Base-by-base conservation (phyloP, 768 basidiomycete species). In the Strobilomyces echinocephalus region DNA sequence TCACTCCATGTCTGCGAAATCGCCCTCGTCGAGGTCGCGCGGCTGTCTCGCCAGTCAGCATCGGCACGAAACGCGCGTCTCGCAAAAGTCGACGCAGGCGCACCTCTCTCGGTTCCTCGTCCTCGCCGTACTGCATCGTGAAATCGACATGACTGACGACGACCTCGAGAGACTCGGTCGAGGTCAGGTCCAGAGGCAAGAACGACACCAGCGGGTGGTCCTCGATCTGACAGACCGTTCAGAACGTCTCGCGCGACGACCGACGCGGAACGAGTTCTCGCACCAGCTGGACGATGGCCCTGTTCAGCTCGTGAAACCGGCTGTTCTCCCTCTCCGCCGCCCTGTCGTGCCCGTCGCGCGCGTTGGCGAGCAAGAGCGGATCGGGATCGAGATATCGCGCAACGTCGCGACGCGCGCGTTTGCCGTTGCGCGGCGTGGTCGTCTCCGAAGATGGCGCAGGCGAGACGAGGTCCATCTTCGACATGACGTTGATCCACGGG, bases 181-280 rank as follows among this genome's bases (percentile, higher is more conserved):
- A 82, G 15, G 92, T 85, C 33, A 98, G 82, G 72, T 99, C 93
- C 38, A 99, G 79, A 4, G 97, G 95, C 35, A 99, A 73, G 76
- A 99, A 99, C 2, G 93, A 94, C 20, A 99, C 97, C 38, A 99
- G 81, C 28, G 95, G 97, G 68, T 98, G 94, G 69, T 98, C 97
- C 68, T 97, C 94, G 69, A 99, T 98, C 95, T 97, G 63, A 33
- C 2, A 8, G 18, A 12, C 40, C 40, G 31, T 58, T n/a, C 48
- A 52, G 26, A 24, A 34, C 43, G 34, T 16, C 36, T 36, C 30
- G 33, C 21, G n/a, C n/a, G n/a, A n/a, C n/a, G 16, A 42, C 21
- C 8, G 41, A 42, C 3, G 28, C 7, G 16, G 21, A n/a, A n/a
- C 33, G 24, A 18, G 2, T 9, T n/a, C 11, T 70, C 86, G 59